Conservation (phyloP, 2,329 filamentous ascomycete genomes). For the Geosmithia putterillii region DNA sequence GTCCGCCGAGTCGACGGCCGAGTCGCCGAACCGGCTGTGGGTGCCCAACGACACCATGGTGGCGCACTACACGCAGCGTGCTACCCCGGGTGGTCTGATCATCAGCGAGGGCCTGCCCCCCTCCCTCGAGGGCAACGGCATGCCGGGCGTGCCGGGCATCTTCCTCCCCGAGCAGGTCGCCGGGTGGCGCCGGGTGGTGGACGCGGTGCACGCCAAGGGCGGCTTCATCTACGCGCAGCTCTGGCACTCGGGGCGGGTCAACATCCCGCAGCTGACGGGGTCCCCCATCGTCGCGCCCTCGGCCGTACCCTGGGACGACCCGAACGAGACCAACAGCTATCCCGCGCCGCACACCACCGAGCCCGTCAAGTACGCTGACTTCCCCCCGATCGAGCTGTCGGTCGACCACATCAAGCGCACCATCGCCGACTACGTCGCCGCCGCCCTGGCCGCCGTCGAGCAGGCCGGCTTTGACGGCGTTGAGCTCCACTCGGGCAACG, state of each 20-base stretch:
- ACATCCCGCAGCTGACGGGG: slow-evolving; percentile 22
- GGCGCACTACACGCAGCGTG: slow-evolving; percentile 30
- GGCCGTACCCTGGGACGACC: slow-evolving; percentile 31
- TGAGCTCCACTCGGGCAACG: slow-evolving; percentile 26
- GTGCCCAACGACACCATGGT: slow-evolving; percentile 26
- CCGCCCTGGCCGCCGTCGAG: slow-evolving; percentile 32
- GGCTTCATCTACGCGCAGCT: slow-evolving; percentile 51
- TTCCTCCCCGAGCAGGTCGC: slow-evolving; percentile 39
- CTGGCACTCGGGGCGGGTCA: slow-evolving; percentile 29
- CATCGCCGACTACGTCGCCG: slow-evolving; percentile 14
- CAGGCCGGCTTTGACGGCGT: slow-evolving; percentile 35
- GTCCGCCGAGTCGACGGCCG: slow-evolving; percentile 24
- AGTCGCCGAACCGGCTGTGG: slow-evolving; percentile 35
- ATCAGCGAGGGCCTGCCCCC: slow-evolving; percentile 35
- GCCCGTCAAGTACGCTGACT: slow-evolving; percentile 23
- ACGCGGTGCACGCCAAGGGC: slow-evolving; percentile 49
- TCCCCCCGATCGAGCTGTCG: slow-evolving; percentile 18
- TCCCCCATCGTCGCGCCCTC: slow-evolving; percentile 21
- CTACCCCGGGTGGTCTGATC: slow-evolving; percentile 25
- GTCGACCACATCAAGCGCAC: slow-evolving; percentile 26
- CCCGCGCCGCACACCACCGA: slow-evolving; percentile 17
- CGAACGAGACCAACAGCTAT: slow-evolving; percentile 25
- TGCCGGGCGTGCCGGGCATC: slow-evolving; percentile 43
- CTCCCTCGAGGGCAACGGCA: slow-evolving; percentile 23
- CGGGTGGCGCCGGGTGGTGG: slow-evolving; percentile 46